These are phyloP conservation scores for Macaranga tanarius DNA, from an alignment of 441 rosid genomes.

Conservation along the genomic window DNA sequence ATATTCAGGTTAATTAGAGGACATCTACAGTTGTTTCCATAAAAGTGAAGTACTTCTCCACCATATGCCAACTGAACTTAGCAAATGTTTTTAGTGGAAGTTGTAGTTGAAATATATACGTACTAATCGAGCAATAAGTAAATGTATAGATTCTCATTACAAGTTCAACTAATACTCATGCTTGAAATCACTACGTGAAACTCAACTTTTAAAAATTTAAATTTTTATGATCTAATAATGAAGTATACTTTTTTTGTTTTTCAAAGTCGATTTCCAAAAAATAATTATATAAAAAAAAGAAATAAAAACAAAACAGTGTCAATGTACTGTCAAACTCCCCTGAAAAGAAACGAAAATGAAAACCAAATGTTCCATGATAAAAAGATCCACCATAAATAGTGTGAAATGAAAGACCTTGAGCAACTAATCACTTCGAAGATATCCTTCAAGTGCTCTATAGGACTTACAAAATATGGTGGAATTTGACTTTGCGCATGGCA, in stretches of 20 bases:
- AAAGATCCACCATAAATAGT: background rate
- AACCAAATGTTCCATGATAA: background rate
- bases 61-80: slow-evolving; percentile 5
- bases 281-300: too few relatives aligned
- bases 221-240: too few relatives aligned
- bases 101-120: slow-evolving; percentile 19
- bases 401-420: background rate
- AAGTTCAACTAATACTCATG: background rate
- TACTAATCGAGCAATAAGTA: slow-evolving; percentile 1
- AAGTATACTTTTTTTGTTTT: too few relatives aligned
- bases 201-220: too few relatives aligned
- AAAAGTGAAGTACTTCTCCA: background rate
- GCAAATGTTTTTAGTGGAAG: slow-evolving; percentile 3
- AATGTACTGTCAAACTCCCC: too few relatives aligned
- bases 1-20: background rate
- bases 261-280: too few relatives aligned
- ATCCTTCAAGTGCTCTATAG: background rate
- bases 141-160: background rate
- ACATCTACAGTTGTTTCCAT: background rate
- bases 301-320: too few relatives aligned
- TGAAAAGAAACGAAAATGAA: background rate
- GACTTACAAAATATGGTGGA: background rate
- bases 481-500: slow-evolving; percentile 5
- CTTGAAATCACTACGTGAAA: too few relatives aligned
- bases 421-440: background rate